These are phyloP conservation scores for Wickerhamomyces mucosus DNA, from an alignment of 805 yeast species.

Conservation along the genomic window DNA sequence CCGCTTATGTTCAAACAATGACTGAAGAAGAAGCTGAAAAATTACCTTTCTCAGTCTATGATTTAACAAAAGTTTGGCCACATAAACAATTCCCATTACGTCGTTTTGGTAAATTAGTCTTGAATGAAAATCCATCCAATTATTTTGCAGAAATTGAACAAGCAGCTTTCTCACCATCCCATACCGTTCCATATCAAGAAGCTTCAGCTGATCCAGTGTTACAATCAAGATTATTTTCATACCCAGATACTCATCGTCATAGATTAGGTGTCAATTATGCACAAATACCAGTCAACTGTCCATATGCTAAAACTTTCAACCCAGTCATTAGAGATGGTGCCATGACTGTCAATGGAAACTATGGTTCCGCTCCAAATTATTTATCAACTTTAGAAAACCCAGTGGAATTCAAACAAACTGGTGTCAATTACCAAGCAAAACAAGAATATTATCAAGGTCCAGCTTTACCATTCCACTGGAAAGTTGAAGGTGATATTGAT, in stretches of 20 bases:
- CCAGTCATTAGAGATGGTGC: constrained; percentile 83
- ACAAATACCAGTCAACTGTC: constrained; percentile 88
- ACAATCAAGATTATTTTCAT: constrained; percentile 73
- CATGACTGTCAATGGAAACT: constrained; percentile 59
- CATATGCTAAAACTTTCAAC: constrained; percentile 46
- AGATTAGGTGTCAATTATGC: constrained; percentile 66
- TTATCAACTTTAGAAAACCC: constrained; percentile 38
- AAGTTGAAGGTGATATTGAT: constrained; percentile 56
- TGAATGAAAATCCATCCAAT: constrained; percentile 79
- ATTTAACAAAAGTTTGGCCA: constrained; percentile 90
- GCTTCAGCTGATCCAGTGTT: constrained; percentile 79
- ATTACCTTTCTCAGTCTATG: constrained; percentile 75
- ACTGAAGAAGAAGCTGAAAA: constrained; percentile 70
- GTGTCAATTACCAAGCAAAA: constrained; percentile 38
- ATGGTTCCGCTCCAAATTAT: constrained; percentile 73
- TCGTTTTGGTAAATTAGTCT: constrained; percentile 68
- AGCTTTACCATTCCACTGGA: constrained; percentile 85
- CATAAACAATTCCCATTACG: constrained; percentile 80
- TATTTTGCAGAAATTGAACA: constrained; percentile 85
- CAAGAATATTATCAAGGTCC: constrained; percentile 80
- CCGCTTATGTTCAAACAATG: constrained; percentile 79
- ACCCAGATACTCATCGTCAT: constrained; percentile 81
- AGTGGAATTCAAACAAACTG: constrained; percentile 19
- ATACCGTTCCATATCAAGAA: constrained; percentile 77
- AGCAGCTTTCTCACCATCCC: constrained; percentile 78